A percentile compares a stretch with the other conserved stretches of the same genome.
These are phyloP conservation scores for Pseudogymnoascus pannorum DNA, from an alignment of 2,329 filamentous ascomycete species.

Conservation along the genomic window DNA sequence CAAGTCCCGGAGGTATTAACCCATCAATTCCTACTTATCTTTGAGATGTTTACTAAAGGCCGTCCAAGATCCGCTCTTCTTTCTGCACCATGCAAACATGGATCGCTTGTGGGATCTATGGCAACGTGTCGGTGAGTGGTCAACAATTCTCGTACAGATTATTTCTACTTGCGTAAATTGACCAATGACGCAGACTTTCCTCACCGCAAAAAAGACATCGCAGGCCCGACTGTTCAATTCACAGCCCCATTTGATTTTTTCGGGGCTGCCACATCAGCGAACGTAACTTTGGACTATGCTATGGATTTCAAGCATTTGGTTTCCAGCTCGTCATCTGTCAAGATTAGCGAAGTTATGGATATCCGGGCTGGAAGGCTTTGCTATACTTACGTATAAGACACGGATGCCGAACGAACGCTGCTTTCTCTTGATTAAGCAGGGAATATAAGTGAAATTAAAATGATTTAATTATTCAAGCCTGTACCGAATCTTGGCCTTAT, in stretches of 20 bases:
- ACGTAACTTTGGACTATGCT: constrained; percentile 27
- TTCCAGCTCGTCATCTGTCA: constrained; percentile 10
- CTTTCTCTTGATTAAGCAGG: not conserved
- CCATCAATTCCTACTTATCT: not conserved
- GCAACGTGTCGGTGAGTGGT: constrained; percentile 27
- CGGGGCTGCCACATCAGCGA: constrained; percentile 27
- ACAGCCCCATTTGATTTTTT: constrained; percentile 30
- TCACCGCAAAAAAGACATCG: constrained; percentile 25
- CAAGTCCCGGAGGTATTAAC: not conserved
- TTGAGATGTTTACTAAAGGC: constrained; percentile 2
- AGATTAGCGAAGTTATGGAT: constrained; percentile 20
- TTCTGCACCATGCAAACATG: constrained; percentile 24
- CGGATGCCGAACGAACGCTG: not conserved
- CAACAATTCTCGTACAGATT: not conserved
- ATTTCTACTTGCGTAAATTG: not conserved
- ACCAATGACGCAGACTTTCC: not conserved
- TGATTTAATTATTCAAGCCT: not conserved
- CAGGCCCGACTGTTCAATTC: constrained; percentile 29
- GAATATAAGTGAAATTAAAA: not conserved
- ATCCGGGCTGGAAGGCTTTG: constrained; percentile 14
- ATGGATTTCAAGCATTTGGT: constrained; percentile 16
- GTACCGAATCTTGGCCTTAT: not conserved
- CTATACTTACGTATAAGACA: constrained; percentile 18
- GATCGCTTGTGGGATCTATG: constrained; percentile 28
- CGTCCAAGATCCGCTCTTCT: constrained; percentile 33